Evolutionary conservation across 768 basidiomycete genomes (phyloP), one percentile per base, ranked within the genome.

Genomic region (Calocybe indica): DNA sequence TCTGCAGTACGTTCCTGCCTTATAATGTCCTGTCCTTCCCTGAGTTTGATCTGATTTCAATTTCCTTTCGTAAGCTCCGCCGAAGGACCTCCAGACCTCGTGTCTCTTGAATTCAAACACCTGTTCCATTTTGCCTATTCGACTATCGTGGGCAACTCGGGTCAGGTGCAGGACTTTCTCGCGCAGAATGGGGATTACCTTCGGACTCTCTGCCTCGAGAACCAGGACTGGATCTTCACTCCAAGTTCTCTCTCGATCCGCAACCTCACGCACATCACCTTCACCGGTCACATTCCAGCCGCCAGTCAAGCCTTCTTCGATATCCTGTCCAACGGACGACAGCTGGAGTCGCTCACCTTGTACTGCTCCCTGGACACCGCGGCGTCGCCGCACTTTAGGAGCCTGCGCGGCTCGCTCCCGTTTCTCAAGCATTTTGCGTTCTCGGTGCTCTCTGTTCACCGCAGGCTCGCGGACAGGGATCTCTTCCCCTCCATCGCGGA

Each of bases 401-500:
- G 68, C 2, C 59, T 64, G n/a, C 56, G 58, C 5, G 40, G 56
- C 37, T 64, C 68, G 1, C 71, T 86, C 2, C 84, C 83, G 7
- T 80, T 83, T 68, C 72, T 88, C 5, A 73, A 75, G 2, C 76
- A 85, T 58, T 85, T 88, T 57, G 69, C 77, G 1, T 73, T 88
- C 54, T 68, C 68, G 9, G 70, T 80, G 12, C 59, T 64, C n/a
- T 61, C 58, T 2, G 57, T 79, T 2, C 65, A 68, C 9, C 67
- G 74, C 43, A 65, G 76, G 13, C 62, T 73, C 10, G 50, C 57
- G 2, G 84, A 87, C 55, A 67, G 73, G 10, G 84, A 84, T 55
- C 68, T 88, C 3, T 84, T 87, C 66, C 83, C 82, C 2, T 74
- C 85, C 6, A 72, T 88, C 37, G 72, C 79, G 5, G 83, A 80